These are phyloP conservation scores for Rhodotorula toruloides DNA, from an alignment of 768 basidiomycete genomes.

Conservation along the genomic window DNA sequence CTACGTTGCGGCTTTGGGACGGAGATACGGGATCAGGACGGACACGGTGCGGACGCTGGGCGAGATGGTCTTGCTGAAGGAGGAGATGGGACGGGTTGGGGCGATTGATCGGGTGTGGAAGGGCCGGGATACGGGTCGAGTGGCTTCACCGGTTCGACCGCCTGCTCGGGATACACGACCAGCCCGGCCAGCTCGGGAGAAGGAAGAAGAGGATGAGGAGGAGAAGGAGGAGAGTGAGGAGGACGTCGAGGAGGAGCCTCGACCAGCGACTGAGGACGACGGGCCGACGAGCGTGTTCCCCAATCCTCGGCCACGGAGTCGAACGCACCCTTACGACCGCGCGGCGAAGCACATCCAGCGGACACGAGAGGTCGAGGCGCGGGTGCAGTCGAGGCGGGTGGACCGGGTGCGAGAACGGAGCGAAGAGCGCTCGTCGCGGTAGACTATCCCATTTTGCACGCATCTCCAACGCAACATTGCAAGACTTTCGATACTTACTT, in stretches of 20 bases:
- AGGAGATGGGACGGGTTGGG: conserved; percentile 30
- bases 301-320: background rate
- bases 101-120: conserved; percentile 31
- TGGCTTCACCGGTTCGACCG: background rate
- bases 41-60: conserved; percentile 49
- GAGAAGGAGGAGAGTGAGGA: background rate
- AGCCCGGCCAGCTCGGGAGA: background rate
- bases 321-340: background rate
- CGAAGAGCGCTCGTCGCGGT: background rate
- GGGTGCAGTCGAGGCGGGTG: background rate
- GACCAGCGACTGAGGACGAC: too few species aligned
- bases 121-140: background rate
- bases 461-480: too few species aligned
- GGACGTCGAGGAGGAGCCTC: background rate
- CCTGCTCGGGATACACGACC: background rate
- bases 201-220: background rate
- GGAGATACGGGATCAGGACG: conserved; percentile 56
- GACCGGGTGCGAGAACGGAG: background rate
- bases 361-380: background rate
- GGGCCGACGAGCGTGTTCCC: background rate
- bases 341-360: background rate
- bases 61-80: conserved; percentile 45
- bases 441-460: too few species aligned
- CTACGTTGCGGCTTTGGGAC: conserved; percentile 64
- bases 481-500: too few species aligned